Evolutionary conservation across 257 asterid species (phyloP), one percentile per base, ranked within the genome.

Genomic region (Fraxinus quadrangulata): DNA sequence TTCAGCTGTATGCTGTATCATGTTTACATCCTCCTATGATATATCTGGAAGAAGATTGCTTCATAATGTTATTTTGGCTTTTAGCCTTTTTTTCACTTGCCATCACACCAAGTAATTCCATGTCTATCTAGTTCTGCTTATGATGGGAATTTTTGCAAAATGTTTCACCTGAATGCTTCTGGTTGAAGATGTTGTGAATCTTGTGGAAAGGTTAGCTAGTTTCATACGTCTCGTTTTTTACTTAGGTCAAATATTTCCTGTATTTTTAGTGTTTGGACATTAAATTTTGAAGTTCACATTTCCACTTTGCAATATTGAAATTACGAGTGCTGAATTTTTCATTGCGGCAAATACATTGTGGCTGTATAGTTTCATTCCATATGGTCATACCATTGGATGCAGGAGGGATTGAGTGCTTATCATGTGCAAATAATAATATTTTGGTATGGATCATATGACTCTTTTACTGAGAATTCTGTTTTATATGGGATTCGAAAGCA

Each of bases 181-280:
- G 99, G 99, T 80, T 96, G 98, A 98, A 96, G 99, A 84, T 90
- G 96, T 77, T 96, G 99, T 37, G 98, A 96, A 82, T 92, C 99
- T 86, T 96, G 98, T 80, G 97, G 98, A 75, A 93, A 96, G 98
- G 99, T 93, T 88, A 85, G 72, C 39, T 59, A 34, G 54, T 72
- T 74, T 75, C 66, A 17, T 19, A 70, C 33, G 11, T 79, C 54
- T 67, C 40, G 17, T 21, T 12, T 74, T 61, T 63, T 73, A 49
- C 63, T 74, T 72, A 14, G 40, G 72, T 65, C 4, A 37, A 59
- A 23, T 36, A 33, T 67, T 79, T 77, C 72, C 34, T 74, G 79
- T 79, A 45, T 51, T 51, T 19, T 16, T 51, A 54, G 49, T 73
- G 28, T 26, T 40, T 69, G 71, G 72, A 63, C 56, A 68, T 54